These are phyloP conservation scores for Starmerella bombi DNA, from an alignment of 805 yeast species.

Conservation along the genomic window DNA sequence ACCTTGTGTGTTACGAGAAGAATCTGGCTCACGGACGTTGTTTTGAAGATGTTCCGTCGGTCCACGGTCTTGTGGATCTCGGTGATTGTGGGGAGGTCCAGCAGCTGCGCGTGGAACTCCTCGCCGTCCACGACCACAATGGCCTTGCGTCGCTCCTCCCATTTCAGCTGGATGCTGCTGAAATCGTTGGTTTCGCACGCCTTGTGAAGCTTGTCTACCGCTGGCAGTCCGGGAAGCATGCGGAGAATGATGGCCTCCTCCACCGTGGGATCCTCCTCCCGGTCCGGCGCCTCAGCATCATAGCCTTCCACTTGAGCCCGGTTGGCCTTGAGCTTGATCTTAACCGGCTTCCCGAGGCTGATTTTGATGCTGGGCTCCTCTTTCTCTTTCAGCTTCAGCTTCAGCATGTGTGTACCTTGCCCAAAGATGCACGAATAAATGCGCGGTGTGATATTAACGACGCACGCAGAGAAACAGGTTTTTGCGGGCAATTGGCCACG, in stretches of 20 bases:
- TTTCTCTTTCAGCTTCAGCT: constrained; percentile 20
- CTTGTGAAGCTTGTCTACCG: constrained; percentile 57
- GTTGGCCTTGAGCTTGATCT: constrained; percentile 43
- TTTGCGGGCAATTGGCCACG: too few species aligned
- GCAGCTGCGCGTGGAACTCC: constrained; percentile 65
- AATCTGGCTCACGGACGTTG: constrained; percentile 77
- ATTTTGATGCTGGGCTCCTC: constrained; percentile 1
- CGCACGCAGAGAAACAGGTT: too few species aligned
- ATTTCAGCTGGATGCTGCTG: constrained; percentile 56
- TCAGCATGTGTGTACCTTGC: constrained; percentile 17
- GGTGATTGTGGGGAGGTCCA: constrained; percentile 79
- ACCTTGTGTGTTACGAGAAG: constrained; percentile 54
- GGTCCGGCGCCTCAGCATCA: constrained; percentile 91
- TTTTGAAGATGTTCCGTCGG: constrained; percentile 73
- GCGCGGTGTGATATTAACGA: background rate
- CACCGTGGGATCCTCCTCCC: constrained; percentile 84
- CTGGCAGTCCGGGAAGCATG: constrained; percentile 44
- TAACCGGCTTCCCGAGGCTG: constrained; percentile 25
- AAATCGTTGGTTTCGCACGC: constrained; percentile 60
- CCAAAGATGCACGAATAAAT: background rate
- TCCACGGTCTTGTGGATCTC: constrained; percentile 86
- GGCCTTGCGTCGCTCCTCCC: constrained; percentile 74
- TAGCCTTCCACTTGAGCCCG: constrained; percentile 89
- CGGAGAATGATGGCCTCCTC: constrained; percentile 79
- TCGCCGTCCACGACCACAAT: constrained; percentile 56